Conservation (phyloP, 2,329 filamentous ascomycete genomes). For the Fusarium veterinarium region DNA sequence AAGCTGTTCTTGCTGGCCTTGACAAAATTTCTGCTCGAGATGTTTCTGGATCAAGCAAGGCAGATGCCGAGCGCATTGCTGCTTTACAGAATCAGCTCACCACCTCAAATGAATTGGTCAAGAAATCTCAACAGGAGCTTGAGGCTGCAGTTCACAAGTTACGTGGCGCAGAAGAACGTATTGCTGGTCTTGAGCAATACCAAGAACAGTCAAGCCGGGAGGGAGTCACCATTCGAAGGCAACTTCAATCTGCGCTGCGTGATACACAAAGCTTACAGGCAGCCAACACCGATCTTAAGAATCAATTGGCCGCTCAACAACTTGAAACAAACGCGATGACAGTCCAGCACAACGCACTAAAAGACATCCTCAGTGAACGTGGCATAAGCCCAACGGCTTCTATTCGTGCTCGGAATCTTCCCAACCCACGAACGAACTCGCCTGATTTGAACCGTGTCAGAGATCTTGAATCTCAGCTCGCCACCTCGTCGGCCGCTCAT, state of each 20-base stretch:
- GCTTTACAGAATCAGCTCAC: conserved; percentile 85
- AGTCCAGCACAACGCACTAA: conserved; percentile 92
- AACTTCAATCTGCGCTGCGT: conserved; percentile 85
- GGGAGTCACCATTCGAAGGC: conserved; percentile 87
- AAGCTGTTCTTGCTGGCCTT: conserved; percentile 84
- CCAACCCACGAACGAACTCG: conserved; percentile 76
- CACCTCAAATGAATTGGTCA: conserved; percentile 81
- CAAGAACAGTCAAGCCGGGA: conserved; percentile 97
- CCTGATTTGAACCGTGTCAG: conserved; percentile 83
- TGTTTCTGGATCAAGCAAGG: conserved; percentile 58
- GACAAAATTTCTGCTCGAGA: conserved; percentile 75
- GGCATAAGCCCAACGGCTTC: conserved; percentile 83
- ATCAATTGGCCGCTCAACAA: conserved; percentile 85
- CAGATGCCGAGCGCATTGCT: conserved; percentile 72
- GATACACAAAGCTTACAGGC: conserved; percentile 86
- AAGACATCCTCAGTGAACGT: conserved; percentile 90
- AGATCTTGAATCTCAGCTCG: conserved; percentile 90
- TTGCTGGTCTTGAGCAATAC: conserved; percentile 95
- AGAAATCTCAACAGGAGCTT: conserved; percentile 89
- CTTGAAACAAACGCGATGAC: conserved; percentile 93
- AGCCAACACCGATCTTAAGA: conserved; percentile 83
- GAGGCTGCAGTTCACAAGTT: conserved; percentile 89
- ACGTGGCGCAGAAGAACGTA: conserved; percentile 92
- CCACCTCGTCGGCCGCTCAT: conserved; percentile 79
- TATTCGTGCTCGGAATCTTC: conserved; percentile 77